phyloP scores from a whole-genome alignment of 2,329 filamentous ascomycete genomes.

The Venturia effusa region DNA sequence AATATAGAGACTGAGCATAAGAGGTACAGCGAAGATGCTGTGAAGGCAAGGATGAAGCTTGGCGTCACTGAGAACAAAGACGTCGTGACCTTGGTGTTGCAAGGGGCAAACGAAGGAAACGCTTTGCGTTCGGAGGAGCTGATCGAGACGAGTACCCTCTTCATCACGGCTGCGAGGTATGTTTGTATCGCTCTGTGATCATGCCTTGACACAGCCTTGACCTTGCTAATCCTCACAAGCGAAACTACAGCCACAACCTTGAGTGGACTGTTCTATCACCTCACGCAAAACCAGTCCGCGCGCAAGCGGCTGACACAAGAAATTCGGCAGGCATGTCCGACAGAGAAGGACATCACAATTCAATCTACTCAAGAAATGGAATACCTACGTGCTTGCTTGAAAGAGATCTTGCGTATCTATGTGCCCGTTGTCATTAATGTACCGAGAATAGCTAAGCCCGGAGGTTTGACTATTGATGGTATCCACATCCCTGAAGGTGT shows the following conservation, averaged over 20 bases:
- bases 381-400: background rate
- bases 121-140: constrained; percentile 9
- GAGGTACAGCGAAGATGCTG: background rate
- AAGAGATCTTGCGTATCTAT: constrained; percentile 4
- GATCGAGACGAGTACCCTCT: constrained; percentile 15
- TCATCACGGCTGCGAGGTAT: constrained; percentile 12
- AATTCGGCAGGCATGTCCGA: background rate
- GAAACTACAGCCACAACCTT: constrained; percentile 9
- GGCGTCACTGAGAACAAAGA: background rate
- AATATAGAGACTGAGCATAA: background rate
- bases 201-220: background rate
- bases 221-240: background rate
- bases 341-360: background rate
- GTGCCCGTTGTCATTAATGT: constrained; percentile 20
- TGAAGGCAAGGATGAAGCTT: background rate
- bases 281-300: background rate
- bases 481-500: background rate
- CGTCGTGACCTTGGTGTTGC: background rate
- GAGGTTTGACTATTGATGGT: constrained; percentile 11
- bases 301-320: background rate
- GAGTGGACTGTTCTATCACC: constrained; percentile 1
- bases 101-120: background rate
- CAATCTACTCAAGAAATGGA: background rate
- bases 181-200: background rate
- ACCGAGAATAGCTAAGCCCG: constrained; percentile 17